Percentiles rank a stretch among this genome's conserved stretches.
Conservation (phyloP, 768 basidiomycete genomes). For the Phanerochaete carnosa region DNA sequence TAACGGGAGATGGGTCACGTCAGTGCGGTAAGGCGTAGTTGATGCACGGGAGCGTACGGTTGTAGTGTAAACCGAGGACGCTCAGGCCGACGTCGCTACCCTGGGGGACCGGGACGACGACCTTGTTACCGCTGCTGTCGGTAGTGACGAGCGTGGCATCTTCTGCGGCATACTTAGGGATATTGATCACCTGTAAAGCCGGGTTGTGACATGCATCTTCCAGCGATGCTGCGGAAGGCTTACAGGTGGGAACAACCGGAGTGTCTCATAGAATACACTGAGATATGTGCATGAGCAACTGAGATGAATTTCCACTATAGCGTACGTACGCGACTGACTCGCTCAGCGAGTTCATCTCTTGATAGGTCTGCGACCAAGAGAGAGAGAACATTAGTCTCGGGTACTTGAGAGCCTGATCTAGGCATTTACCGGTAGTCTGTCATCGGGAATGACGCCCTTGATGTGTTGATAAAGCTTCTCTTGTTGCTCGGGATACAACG, state of each 20-base stretch:
- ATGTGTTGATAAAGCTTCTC: slow-evolving; percentile 34
- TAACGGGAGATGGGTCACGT: slow-evolving; percentile 6
- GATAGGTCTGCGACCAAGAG: slow-evolving; percentile 24
- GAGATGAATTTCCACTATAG: too few species aligned
- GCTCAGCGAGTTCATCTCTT: slow-evolving; percentile 23
- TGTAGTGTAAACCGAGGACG: slow-evolving; percentile 24
- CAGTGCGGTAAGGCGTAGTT: background rate
- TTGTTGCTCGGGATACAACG: slow-evolving; percentile 38
- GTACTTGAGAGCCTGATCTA: background rate
- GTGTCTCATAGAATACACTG: too few species aligned
- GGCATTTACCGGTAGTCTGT: slow-evolving; percentile 25
- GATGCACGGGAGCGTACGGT: slow-evolving; percentile 34
- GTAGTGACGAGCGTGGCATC: slow-evolving; percentile 24
- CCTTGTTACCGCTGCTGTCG: slow-evolving; percentile 21
- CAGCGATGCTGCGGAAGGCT: too few species aligned
- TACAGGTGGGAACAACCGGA: too few species aligned
- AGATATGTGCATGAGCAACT: too few species aligned
- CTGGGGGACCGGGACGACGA: slow-evolving; percentile 24
- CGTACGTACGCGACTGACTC: slow-evolving; percentile 25
- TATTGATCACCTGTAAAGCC: too few species aligned
- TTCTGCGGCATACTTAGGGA: slow-evolving; percentile 26
- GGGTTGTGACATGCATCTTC: too few species aligned
- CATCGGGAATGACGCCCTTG: slow-evolving; percentile 24
- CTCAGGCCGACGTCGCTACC: slow-evolving; percentile 23
- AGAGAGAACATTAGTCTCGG: background rate